These are phyloP conservation scores for Gossypium trilobum DNA, from an alignment of 441 rosid species.

Conservation along the genomic window DNA sequence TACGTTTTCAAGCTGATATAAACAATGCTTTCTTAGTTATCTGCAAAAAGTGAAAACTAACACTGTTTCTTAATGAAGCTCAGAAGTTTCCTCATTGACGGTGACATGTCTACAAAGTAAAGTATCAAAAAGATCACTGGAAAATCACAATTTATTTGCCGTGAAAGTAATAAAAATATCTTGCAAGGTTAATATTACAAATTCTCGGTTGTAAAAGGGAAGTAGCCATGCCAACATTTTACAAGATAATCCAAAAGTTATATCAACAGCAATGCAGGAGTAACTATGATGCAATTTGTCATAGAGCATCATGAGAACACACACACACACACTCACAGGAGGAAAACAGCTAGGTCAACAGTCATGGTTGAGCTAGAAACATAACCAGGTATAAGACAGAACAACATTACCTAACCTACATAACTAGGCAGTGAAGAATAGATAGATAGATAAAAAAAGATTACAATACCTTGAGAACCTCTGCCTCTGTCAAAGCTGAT, in stretches of 20 bases:
- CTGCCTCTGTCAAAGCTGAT: slow-evolving; percentile 81
- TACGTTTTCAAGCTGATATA: not conserved
- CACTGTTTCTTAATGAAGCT: not conserved
- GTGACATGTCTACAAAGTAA: not conserved
- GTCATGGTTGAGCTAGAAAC: not conserved
- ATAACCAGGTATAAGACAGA: not conserved
- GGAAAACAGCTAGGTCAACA: not conserved
- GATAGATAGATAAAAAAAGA: not conserved
- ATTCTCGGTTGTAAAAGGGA: not conserved
- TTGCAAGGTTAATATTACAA: not conserved
- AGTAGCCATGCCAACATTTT: not conserved
- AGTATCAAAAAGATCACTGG: not conserved
- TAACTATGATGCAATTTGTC: not conserved
- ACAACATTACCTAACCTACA: not conserved
- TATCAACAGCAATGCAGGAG: not conserved
- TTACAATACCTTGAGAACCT: slow-evolving; percentile 64
- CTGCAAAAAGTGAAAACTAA: not conserved
- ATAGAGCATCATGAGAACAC: not conserved
- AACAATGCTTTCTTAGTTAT: not conserved
- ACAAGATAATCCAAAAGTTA: not conserved
- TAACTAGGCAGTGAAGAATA: not conserved
- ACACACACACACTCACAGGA: not conserved
- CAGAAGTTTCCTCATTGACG: not conserved
- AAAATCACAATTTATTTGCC: not conserved
- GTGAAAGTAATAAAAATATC: not conserved